Evolutionary conservation across 192 early-diverging fungal genomes (phyloP).

Genomic region (Cetraspora pellucida): DNA sequence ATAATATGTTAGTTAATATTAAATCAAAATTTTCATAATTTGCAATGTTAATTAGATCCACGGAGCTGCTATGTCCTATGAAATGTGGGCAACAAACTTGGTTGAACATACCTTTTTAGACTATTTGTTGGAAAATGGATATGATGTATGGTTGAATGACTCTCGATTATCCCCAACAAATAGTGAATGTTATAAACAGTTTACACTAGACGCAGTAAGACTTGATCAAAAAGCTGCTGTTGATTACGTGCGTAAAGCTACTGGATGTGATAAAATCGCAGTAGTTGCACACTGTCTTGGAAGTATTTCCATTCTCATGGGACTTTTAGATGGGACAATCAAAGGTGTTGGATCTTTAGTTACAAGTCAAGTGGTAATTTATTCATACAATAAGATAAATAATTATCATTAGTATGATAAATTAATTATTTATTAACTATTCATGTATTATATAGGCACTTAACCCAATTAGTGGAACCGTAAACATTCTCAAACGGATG

Average conservation of each 20-base stretch:
- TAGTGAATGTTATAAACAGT: constrained; percentile 37
- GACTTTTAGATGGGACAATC: constrained; percentile 45
- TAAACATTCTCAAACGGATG: constrained; percentile 10
- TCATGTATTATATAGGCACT: too few relatives aligned
- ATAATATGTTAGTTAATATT: neutral
- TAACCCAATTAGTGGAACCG: neutral
- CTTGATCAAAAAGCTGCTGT: constrained; percentile 43
- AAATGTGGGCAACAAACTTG: constrained; percentile 47
- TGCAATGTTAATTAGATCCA: constrained; percentile 38
- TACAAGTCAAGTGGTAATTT: constrained; percentile 38
- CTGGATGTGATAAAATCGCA: constrained; percentile 44
- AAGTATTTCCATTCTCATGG: constrained; percentile 44
- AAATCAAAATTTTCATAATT: neutral
- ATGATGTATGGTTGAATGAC: constrained; percentile 52
- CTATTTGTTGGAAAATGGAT: constrained; percentile 44
- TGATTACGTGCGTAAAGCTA: constrained; percentile 39
- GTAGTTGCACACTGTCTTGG: constrained; percentile 51
- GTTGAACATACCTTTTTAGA: constrained; percentile 45
- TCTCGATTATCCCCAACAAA: constrained; percentile 40
- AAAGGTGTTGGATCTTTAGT: constrained; percentile 48
- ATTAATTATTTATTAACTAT: too few relatives aligned
- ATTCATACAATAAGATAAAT: too few relatives aligned
- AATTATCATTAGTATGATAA: too few relatives aligned
- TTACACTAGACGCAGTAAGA: constrained; percentile 34
- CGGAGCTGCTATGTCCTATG: constrained; percentile 43